Evolutionary conservation across 306 rosid species (phyloP).

Genomic region (Canavalia gladiata): DNA sequence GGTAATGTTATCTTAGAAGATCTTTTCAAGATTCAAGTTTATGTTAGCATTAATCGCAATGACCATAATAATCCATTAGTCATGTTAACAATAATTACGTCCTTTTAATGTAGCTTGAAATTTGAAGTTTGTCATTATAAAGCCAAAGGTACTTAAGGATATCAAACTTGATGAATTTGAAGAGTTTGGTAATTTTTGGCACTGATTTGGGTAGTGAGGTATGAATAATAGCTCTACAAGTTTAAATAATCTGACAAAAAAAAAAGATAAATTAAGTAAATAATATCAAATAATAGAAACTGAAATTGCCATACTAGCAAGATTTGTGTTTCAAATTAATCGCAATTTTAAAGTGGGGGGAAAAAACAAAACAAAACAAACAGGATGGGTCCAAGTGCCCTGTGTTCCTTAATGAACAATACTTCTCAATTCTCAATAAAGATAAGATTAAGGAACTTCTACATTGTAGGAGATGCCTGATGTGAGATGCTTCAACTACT

Average conservation of each 20-base stretch:
- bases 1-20: conserved; percentile 47
- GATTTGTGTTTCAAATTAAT: not conserved
- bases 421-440: not conserved
- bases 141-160: not conserved
- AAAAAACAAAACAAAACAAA: not conserved
- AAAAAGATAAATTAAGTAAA: not conserved
- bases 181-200: not conserved
- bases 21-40: conserved; percentile 42
- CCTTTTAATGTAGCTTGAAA: not conserved
- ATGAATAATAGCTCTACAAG: not conserved
- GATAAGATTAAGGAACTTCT: conserved; percentile 9
- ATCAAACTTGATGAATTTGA: conserved; percentile 9
- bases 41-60: conserved; percentile 3
- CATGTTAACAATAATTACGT: conserved; percentile 12
- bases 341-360: not conserved
- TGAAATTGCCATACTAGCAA: not conserved
- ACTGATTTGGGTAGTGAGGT: not conserved
- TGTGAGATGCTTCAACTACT: conserved; percentile 54
- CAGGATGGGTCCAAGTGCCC: not conserved
- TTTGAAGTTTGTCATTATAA: conserved; percentile 1
- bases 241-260: not conserved
- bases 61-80: conserved; percentile 2
- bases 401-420: conserved; percentile 22
- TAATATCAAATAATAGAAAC: not conserved
- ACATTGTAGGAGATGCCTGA: conserved; percentile 18